Evolutionary conservation across 345 rosid genomes (phyloP), one percentile per base, ranked within the genome.

Genomic region (Ceriops decandra): DNA sequence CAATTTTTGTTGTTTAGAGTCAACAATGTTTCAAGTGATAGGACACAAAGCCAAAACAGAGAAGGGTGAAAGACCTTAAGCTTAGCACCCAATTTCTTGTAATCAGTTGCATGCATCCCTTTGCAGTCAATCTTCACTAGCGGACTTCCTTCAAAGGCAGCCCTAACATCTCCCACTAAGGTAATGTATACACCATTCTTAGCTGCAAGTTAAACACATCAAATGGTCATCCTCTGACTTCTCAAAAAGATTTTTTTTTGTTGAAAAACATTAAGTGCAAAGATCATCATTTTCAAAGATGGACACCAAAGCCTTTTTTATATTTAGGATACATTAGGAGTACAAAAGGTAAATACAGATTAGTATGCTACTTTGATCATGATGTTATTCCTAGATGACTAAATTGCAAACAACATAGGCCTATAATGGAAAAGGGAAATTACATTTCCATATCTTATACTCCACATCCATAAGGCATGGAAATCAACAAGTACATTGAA

Each of bases 61-160:
- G 51, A 42, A 5, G 33, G 60, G 49, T 68, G 17, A 59, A 66
- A 36, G 57, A 90, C 97, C 97, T 85, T 93, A 68, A 93, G 97
- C 80, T 89, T 93, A 68, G 98, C 96, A 69, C 97, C 97, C 68
- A 93, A 72, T 74, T 91, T 93, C 85, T 91, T 93, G 83, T 91
- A 89, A 68, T 93, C 97, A 68, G 87, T 86, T 49, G 92, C 86
- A 63, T 91, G 84, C 90, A 93, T 69, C 38, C 91, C 98, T 68
- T 67, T 69, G 85, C 97, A 91, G 62, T 93, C 83, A 11, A 93
- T 71, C 89, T 85, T 93, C 81, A 82, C 98, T 79, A 93, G 80
- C 2, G 79, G 75, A 82, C 96, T 82, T 80, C 85, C 89, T 84
- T 93, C 98, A 57, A 93, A 91, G 68, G 95, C 97, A 80, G 82